These are phyloP conservation scores for Brettanomyces nanus DNA, from an alignment of 805 yeast genomes.

Conservation along the genomic window DNA sequence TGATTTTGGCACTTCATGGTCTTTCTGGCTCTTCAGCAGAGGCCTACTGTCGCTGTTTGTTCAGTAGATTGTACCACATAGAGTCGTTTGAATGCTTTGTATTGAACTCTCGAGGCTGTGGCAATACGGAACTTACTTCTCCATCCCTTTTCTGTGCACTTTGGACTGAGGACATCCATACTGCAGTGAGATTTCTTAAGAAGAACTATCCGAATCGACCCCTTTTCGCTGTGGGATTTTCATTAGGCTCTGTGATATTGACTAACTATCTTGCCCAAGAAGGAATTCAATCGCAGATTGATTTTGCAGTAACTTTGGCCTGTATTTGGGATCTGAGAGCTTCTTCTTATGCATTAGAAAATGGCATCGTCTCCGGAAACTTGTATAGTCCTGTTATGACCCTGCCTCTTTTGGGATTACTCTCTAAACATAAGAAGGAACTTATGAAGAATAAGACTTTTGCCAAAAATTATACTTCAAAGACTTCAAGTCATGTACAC, in stretches of 20 bases:
- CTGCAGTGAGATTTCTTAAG: constrained; percentile 43
- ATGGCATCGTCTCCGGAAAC: constrained; percentile 32
- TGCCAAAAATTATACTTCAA: constrained; percentile 13
- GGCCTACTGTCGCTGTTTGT: constrained; percentile 57
- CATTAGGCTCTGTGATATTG: constrained; percentile 70
- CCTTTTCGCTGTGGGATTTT: constrained; percentile 65
- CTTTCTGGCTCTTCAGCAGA: constrained; percentile 84
- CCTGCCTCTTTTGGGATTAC: constrained; percentile 33
- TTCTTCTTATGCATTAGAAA: constrained; percentile 30
- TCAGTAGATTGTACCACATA: constrained; percentile 28
- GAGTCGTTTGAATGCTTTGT: constrained; percentile 57
- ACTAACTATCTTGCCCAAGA: constrained; percentile 68
- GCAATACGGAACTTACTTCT: constrained; percentile 57
- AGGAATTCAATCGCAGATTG: constrained; percentile 35
- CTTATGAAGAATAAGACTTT: constrained; percentile 25
- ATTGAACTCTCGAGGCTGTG: constrained; percentile 70
- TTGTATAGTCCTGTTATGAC: constrained; percentile 48
- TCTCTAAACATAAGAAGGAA: constrained; percentile 33
- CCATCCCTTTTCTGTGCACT: constrained; percentile 64
- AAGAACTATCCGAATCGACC: constrained; percentile 50
- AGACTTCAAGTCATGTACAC: constrained; percentile 12
- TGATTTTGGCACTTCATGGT: constrained; percentile 65
- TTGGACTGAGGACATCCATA: constrained; percentile 63
- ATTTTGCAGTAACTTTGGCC: constrained; percentile 54
- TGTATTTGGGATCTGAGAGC: constrained; percentile 68